Evolutionary conservation across 805 yeast species (phyloP), one percentile per base, ranked within the genome.

Genomic region (Kazachstania africana): DNA sequence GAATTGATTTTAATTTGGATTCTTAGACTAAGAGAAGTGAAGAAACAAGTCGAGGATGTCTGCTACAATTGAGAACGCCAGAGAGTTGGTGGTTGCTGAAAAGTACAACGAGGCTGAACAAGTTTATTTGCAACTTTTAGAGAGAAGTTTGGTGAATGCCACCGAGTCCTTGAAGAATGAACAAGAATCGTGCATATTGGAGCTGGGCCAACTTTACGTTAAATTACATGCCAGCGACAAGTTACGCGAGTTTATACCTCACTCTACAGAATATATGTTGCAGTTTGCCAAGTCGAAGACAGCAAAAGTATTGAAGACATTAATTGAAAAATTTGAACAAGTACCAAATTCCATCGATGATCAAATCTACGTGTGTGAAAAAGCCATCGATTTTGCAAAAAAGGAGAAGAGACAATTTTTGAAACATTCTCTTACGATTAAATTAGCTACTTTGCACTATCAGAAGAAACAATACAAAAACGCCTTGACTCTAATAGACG

Each of bases 251-350:
- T 71, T 91, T 47, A 72, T 91, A 24, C 65, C 73, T 9, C 66
- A 72, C 25, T 76, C 93, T 1, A 71, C 91, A 44, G 62, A 59
- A 6, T 70, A 76, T n/a, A 76, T 85, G 65, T 72, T 77, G 33
- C 70, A 71, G 21, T 74, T 82, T 48, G 95, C 97, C 28, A 91
- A 91, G 60, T 81, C 95, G 12, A 91, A 91, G 57, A 80, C 94
- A 6, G 94, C 97, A 14, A 91, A 88, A 55, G 80, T 88, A 34
- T 77, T 88, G 43, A 78, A 78, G 47, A 67, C 73, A 25, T 65
- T 91, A 50, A 76, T 91, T 45, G 97, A 88, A 48, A 62, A 72
- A 39, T 73, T 82, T 47, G 87, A 82, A 37, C 51, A 53, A 16
- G 70, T 75, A 42, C 78, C 74, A 25, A 64, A 65, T 40, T 68